phyloP scores from a whole-genome alignment of 164 flowering plant species.

The Stephania japonica region DNA sequence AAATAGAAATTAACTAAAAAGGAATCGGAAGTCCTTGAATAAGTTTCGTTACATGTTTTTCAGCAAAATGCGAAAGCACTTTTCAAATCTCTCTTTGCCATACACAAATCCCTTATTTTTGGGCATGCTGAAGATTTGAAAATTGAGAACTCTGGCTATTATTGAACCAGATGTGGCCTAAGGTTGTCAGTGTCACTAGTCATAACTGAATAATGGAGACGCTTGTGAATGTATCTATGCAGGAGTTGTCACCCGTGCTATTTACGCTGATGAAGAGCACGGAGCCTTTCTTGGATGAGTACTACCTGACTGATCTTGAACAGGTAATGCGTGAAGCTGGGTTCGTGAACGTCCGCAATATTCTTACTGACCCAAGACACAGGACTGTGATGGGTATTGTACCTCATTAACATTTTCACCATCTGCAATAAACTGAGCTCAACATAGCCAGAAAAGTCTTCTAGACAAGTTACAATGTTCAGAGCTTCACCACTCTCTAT shows the following conservation, averaged over 20 bases:
- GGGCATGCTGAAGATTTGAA: too few species aligned
- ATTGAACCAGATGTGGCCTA: too few species aligned
- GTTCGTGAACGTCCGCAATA: not conserved
- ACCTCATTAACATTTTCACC: conserved; percentile 1
- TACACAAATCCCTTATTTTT: too few species aligned
- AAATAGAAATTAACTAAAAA: too few species aligned
- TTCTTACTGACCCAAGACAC: conserved; percentile 7
- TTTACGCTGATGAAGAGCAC: conserved; percentile 11
- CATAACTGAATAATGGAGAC: too few species aligned
- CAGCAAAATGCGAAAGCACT: too few species aligned
- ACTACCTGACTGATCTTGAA: conserved; percentile 12
- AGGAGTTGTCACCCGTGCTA: conserved; percentile 10
- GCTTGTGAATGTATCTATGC: not conserved
- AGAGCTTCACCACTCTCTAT: not conserved
- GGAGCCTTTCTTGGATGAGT: conserved; percentile 6
- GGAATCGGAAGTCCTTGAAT: too few species aligned
- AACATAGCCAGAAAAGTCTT: not conserved
- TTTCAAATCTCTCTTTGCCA: too few species aligned
- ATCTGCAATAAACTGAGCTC: not conserved
- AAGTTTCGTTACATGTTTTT: too few species aligned
- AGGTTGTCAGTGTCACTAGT: too few species aligned
- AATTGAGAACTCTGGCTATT: too few species aligned
- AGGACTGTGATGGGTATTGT: conserved; percentile 11
- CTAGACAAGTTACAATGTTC: not conserved
- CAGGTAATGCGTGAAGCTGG: conserved; percentile 6